Base-by-base conservation (phyloP, 2,329 filamentous ascomycete genomes). In the Atkinsonella hypoxylon region DNA sequence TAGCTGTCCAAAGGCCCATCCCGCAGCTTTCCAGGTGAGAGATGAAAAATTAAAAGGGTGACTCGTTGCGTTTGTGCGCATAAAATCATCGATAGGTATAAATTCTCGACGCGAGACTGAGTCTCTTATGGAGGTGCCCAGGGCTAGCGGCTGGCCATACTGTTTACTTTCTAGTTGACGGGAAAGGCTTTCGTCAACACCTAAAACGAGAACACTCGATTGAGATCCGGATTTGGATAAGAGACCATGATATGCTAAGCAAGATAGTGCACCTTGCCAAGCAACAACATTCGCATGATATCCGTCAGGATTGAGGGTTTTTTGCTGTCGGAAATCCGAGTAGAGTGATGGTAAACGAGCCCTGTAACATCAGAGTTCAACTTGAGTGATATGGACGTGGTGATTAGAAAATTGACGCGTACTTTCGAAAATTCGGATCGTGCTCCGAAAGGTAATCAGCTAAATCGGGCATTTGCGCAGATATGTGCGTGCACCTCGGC, bases 321-420 rank as follows among this genome's bases (percentile, higher is more conserved):
- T 77, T 58, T 91, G 88, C 5, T 79, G 69, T 38, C 81, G 75
- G 62, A 95, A 95, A 65, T 95, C 89, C 45, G 89, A 90, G 70
- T 94, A 95, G 44, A 95, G 81, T 5, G 89, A 90, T 12, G 87
- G 83, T 12, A 95, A 76, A 47, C 89, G 86, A 55, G 83, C 78
- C 70, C 84, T 89, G 57, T 17, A 22, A n/a, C 4, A 18, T n/a
- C 20, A 18, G 7, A 5, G 15, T 31, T 45, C 13, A 41, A 43
- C 43, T 30, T 43, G n/a, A 38, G 46, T 39, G 32, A 47, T 30
- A 3, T 3, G 40, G 26, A 40, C 26, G 36, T 12, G 26, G 5
- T 13, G 17, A 17, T 20, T 20, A 22, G 22, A 36, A 32, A 18
- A 13, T 12, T 44, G 40, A 13, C 30, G 17, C 47, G 39, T 63